These are phyloP conservation scores for Fagopyrum esculentum DNA, from an alignment of 148 eudicot genomes.

Conservation along the genomic window DNA sequence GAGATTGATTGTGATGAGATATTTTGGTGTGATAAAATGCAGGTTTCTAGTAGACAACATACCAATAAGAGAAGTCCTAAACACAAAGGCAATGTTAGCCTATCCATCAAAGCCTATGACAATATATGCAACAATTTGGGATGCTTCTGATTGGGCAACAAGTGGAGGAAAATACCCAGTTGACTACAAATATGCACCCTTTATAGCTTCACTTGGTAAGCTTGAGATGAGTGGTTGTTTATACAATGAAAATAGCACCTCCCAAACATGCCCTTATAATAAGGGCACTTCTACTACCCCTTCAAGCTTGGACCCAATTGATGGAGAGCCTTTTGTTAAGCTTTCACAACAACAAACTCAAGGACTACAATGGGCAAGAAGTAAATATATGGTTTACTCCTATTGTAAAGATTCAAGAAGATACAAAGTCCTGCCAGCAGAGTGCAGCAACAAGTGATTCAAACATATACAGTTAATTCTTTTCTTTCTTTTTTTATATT, in stretches of 20 bases:
- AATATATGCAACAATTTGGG: slow-evolving; percentile 78
- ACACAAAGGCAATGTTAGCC: slow-evolving; percentile 40
- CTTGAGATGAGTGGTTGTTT: slow-evolving; percentile 69
- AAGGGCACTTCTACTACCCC: slow-evolving; percentile 16
- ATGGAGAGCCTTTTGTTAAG: slow-evolving; percentile 61
- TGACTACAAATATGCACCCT: slow-evolving; percentile 79
- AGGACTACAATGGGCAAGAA: slow-evolving; percentile 73
- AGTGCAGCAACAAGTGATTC: slow-evolving; percentile 43
- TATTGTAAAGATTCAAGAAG: slow-evolving; percentile 72
- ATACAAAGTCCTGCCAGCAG: slow-evolving; percentile 70
- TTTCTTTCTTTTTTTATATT: background rate
- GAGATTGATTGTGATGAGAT: no score
- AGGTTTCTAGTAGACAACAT: slow-evolving; percentile 89
- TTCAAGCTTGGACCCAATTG: slow-evolving; percentile 72
- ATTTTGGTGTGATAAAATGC: slow-evolving; percentile 15
- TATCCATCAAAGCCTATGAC: slow-evolving; percentile 95
- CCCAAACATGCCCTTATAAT: slow-evolving; percentile 28
- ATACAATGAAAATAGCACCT: slow-evolving; percentile 22
- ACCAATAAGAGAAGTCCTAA: slow-evolving; percentile 66
- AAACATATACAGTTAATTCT: background rate
- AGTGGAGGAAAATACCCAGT: slow-evolving; percentile 92
- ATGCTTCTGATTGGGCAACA: slow-evolving; percentile 95
- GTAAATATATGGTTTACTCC: slow-evolving; percentile 67
- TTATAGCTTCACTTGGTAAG: slow-evolving; percentile 45
- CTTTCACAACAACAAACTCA: slow-evolving; percentile 48